A percentile compares a stretch with the other conserved stretches of the same genome.
These are phyloP conservation scores for Talaromyces sp. DNA, from an alignment of 2,329 filamentous ascomycete species.

Conservation along the genomic window DNA sequence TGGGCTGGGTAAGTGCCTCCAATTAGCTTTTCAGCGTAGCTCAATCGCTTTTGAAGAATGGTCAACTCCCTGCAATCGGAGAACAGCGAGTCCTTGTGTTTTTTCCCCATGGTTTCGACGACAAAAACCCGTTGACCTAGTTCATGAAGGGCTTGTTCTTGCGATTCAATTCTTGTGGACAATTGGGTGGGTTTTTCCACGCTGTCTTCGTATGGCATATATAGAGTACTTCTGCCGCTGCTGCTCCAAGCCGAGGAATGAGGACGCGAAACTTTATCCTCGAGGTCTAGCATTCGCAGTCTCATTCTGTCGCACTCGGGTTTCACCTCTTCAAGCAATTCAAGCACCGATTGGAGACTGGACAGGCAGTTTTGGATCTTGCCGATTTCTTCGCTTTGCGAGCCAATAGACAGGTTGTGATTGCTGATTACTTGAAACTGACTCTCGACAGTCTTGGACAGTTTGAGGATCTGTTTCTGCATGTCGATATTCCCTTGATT, in stretches of 20 bases:
- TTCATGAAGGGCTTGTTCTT: not conserved
- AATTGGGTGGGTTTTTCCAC: not conserved
- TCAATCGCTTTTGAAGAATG: slow-evolving; percentile 6
- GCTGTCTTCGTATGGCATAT: not conserved
- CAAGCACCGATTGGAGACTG: not conserved
- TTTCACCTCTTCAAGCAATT: not conserved
- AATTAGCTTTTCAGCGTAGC: slow-evolving; percentile 6
- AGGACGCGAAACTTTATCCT: not conserved
- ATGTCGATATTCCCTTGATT: not conserved
- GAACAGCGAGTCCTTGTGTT: not conserved
- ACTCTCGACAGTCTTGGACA: not conserved
- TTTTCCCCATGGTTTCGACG: not conserved
- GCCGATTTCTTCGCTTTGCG: not conserved
- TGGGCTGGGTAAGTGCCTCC: not conserved
- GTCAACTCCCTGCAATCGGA: not conserved
- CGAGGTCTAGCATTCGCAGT: not conserved
- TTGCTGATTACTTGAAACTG: not conserved
- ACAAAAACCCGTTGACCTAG: not conserved
- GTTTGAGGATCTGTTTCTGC: not conserved
- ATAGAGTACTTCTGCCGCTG: not conserved
- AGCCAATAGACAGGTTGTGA: not conserved
- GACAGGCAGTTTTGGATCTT: not conserved
- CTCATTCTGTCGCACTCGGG: not conserved
- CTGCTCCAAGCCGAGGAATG: not conserved
- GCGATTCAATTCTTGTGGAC: not conserved